Evolutionary conservation across 192 early-diverging fungal genomes (phyloP).

Genomic region (Oehlia diaphana): DNA sequence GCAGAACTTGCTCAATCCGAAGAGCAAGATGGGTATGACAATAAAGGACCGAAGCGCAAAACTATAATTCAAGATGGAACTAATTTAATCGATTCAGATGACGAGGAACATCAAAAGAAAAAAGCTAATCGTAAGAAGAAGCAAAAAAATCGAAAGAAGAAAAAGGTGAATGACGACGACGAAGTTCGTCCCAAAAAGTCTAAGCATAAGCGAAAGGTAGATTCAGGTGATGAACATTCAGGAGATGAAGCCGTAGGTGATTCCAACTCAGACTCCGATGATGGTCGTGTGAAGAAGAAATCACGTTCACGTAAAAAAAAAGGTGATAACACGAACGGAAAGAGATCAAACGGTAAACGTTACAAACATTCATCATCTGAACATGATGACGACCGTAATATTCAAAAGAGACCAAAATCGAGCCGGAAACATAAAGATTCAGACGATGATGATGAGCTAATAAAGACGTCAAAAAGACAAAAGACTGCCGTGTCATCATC

Average conservation of each 20-base stretch:
- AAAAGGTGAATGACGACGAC: not conserved
- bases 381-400: not conserved
- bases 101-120: not conserved
- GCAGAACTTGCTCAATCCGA: constrained; percentile 25
- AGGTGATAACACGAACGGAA: too few species aligned
- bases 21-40: constrained; percentile 1
- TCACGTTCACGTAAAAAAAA: not conserved
- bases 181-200: constrained; percentile 5
- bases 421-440: constrained; percentile 39
- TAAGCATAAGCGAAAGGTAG: not conserved
- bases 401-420: not conserved
- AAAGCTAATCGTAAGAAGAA: not conserved
- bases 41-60: not conserved
- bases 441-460: constrained; percentile 36
- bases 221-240: not conserved
- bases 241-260: not conserved
- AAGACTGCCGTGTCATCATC: not conserved
- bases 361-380: not conserved
- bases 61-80: not conserved
- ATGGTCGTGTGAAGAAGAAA: not conserved
- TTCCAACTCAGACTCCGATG: not conserved
- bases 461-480: not conserved
- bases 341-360: not conserved
- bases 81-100: not conserved
- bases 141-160: not conserved